Base-by-base conservation (phyloP, 2,329 filamentous ascomycete species). In the Penicillium freii region DNA sequence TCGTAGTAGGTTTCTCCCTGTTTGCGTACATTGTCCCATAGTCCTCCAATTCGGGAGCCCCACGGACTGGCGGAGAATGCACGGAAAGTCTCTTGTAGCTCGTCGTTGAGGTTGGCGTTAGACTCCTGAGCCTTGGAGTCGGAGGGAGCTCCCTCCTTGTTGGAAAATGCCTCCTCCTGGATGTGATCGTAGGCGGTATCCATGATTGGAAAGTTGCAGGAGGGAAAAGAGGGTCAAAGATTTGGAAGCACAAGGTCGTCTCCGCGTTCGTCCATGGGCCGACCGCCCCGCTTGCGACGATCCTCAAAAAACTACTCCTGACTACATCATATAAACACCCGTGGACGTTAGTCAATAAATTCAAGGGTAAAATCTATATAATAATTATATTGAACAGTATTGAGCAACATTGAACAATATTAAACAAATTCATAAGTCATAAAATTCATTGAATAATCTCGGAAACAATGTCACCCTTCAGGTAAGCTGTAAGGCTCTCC, bases 121-220 rank as follows among this genome's bases (percentile, higher is more conserved):
- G 69, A 69, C 58, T 69, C 66, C 57, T 70, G 63, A 47, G 66
- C 54, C 25, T 67, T 66, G 45, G 71, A 55, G 23, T 77, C 71
- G 48, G 79, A 71, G 46, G 75, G 74, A 43, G 78, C 77, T 60
- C 79, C 77, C 62, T 81, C 78, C 36, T 77, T 73, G 67, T 85
- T 83, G 39, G 84, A 81, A 61, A 90, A 83, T 51, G 86, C 84
- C 73, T 94, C 88, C 79, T 96, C 91, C 73, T 91, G 87, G 69
- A 97, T 96, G 75, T 96, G 92, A 72, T 99, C 94, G 83, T 97
- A 99, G 44, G 92, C 92, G 71, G 95, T 82, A 84, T 99, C 94
- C 94, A 99, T 97, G 50, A 51, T 58, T 54, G 51, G 48, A 47
- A 36, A 39, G 53, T 45, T 53, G 54, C 27, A 27, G 48, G 33